Percentiles rank a stretch among this genome's conserved stretches.
These are phyloP conservation scores for Noccaea caerulescens DNA, from an alignment of 345 rosid species.

Conservation along the genomic window DNA sequence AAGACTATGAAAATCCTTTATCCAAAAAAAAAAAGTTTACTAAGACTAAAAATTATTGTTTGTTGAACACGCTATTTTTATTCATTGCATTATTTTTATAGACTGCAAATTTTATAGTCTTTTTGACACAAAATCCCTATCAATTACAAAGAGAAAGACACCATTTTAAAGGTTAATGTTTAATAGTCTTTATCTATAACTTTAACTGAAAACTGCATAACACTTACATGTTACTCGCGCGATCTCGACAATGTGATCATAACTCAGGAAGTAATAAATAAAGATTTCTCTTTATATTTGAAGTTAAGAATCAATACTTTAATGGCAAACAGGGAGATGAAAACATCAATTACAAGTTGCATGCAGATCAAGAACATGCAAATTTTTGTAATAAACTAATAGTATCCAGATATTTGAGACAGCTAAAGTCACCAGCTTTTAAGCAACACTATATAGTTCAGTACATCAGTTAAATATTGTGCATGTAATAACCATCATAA, in stretches of 20 bases:
- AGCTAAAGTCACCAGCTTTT: constrained; percentile 26
- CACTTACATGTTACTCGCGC: constrained; percentile 22
- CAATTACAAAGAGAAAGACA: not conserved
- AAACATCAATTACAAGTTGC: constrained; percentile 34
- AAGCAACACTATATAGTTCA: not conserved
- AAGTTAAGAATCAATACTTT: constrained; percentile 11
- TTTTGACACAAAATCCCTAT: not conserved
- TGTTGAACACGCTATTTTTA: not conserved
- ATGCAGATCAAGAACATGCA: constrained; percentile 45
- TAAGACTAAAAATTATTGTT: not conserved
- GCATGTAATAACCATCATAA: constrained; percentile 28
- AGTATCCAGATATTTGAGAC: constrained; percentile 32
- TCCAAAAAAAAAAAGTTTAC: too few species aligned
- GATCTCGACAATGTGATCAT: constrained; percentile 13
- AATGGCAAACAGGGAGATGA: constrained; percentile 9
- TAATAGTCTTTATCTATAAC: constrained; percentile 3
- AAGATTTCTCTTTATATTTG: not conserved
- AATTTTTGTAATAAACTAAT: constrained; percentile 35
- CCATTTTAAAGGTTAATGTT: not conserved
- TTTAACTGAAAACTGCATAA: constrained; percentile 13
- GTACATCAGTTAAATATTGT: not conserved
- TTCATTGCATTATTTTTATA: not conserved
- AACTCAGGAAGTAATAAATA: constrained; percentile 4
- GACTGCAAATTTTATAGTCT: not conserved
- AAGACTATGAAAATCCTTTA: not conserved